These are phyloP conservation scores for Rhododendron henanense DNA, from an alignment of 148 eudicot species.

Conservation along the genomic window DNA sequence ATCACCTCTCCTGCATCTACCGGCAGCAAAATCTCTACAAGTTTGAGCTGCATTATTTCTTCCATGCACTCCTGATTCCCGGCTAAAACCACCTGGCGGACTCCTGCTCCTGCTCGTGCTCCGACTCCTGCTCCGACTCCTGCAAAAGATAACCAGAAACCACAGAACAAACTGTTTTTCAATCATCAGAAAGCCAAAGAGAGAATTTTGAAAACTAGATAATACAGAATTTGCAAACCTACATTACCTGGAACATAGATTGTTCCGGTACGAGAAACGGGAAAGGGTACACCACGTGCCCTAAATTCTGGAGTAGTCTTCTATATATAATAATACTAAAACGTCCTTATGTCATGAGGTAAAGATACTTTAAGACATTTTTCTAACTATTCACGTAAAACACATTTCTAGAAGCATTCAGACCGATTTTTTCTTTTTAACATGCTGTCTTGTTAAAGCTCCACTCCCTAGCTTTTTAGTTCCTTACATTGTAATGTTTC, in stretches of 20 bases:
- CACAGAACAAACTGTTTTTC: neutral
- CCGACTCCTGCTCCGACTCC: conserved; percentile 24
- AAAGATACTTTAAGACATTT: neutral
- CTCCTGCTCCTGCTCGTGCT: conserved; percentile 9
- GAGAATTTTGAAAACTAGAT: neutral
- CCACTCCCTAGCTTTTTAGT: neutral
- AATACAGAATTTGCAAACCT: neutral
- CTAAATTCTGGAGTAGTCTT: neutral
- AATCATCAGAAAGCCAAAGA: neutral
- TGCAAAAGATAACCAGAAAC: conserved; percentile 14
- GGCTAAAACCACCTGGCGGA: conserved; percentile 13
- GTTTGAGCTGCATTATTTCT: conserved; percentile 15
- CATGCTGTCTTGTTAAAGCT: neutral
- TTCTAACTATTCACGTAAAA: neutral
- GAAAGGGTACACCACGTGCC: neutral
- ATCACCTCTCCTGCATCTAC: conserved; percentile 25
- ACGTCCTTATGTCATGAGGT: neutral
- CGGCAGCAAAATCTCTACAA: conserved; percentile 25
- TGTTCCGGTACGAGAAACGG: neutral
- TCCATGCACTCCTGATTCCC: conserved; percentile 13
- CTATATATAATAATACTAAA: neutral
- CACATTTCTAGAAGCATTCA: neutral
- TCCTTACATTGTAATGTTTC: neutral
- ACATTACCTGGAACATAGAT: neutral
- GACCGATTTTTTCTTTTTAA: neutral